Conservation (phyloP, 768 basidiomycete species). For the Nidularia sp. region DNA sequence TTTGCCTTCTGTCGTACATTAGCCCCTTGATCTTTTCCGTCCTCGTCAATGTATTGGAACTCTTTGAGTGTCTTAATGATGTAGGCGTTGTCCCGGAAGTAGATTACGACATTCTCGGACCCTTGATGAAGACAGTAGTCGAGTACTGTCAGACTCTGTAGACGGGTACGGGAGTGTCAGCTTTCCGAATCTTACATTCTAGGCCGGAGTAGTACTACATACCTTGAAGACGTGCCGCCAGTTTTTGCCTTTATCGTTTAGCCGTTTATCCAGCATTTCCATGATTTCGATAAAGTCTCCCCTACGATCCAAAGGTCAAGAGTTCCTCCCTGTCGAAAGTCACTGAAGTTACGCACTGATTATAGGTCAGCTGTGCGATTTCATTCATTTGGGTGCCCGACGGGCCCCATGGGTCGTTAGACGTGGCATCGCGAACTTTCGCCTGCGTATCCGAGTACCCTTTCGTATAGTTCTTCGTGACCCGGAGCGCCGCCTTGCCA, state of each 20-base stretch:
- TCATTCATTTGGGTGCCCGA: constrained; percentile 99
- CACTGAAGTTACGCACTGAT: constrained; percentile 59
- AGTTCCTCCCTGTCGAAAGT: neutral
- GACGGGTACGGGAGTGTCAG: neutral
- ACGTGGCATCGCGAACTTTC: constrained; percentile 94
- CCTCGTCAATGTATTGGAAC: constrained; percentile 95
- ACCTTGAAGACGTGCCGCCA: constrained; percentile 99
- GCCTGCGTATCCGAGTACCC: constrained; percentile 94
- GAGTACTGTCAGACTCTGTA: constrained; percentile 82
- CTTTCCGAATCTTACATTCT: no score
- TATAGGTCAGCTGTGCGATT: constrained; percentile 93
- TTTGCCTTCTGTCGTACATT: constrained; percentile 97
- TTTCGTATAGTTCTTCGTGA: constrained; percentile 94
- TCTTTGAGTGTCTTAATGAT: constrained; percentile 98
- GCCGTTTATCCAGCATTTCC: constrained; percentile 98
- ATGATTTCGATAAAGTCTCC: constrained; percentile 99
- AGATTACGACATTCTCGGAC: constrained; percentile 97
- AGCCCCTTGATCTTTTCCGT: constrained; percentile 96
- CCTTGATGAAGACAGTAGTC: constrained; percentile 97
- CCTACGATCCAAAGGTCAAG: constrained; percentile 33
- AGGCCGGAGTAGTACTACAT: constrained; percentile 9
- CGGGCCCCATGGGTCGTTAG: constrained; percentile 98
- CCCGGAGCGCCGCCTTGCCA: constrained; percentile 80
- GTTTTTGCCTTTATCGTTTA: constrained; percentile 99
- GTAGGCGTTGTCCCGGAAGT: constrained; percentile 96